These are phyloP conservation scores for Colletotrichum abscissum DNA, from an alignment of 2,329 filamentous ascomycete genomes.

Conservation along the genomic window DNA sequence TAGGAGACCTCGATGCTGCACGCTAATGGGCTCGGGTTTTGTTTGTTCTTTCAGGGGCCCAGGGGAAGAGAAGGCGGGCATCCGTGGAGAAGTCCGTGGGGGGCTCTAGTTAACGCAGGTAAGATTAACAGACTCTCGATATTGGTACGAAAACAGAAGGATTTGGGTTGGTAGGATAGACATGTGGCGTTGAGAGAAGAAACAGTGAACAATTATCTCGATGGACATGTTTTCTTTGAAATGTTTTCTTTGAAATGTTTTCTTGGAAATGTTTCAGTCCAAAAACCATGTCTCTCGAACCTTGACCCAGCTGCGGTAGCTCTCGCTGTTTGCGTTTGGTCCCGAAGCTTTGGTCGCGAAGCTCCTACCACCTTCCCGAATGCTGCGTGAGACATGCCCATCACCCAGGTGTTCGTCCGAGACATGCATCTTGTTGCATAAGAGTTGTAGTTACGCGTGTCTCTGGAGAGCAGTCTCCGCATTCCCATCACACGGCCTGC, in stretches of 20 bases:
- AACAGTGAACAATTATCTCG: neutral
- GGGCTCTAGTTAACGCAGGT: neutral
- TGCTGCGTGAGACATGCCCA: neutral
- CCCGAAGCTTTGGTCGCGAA: neutral
- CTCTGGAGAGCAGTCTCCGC: neutral
- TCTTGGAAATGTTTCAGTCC: neutral
- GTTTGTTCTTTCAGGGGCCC: neutral
- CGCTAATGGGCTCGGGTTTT: constrained; percentile 7
- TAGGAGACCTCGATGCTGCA: constrained; percentile 3
- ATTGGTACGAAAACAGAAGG: neutral
- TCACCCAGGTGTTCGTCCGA: neutral
- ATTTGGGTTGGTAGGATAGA: no score
- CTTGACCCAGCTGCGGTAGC: neutral
- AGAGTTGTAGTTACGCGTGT: neutral
- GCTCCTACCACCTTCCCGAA: neutral
- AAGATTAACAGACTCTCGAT: neutral
- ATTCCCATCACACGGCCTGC: neutral
- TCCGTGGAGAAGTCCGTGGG: constrained; percentile 33
- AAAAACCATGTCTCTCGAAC: neutral
- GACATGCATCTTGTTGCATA: constrained; percentile 2
- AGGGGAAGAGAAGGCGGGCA: constrained; percentile 7
- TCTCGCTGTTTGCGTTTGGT: neutral
- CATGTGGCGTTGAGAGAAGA: neutral
- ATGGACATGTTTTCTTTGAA: neutral
- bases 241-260: neutral